Percentiles rank a stretch among this genome's conserved stretches.
These are phyloP conservation scores for Polyporus arcularius DNA, from an alignment of 768 basidiomycete species.

Conservation along the genomic window DNA sequence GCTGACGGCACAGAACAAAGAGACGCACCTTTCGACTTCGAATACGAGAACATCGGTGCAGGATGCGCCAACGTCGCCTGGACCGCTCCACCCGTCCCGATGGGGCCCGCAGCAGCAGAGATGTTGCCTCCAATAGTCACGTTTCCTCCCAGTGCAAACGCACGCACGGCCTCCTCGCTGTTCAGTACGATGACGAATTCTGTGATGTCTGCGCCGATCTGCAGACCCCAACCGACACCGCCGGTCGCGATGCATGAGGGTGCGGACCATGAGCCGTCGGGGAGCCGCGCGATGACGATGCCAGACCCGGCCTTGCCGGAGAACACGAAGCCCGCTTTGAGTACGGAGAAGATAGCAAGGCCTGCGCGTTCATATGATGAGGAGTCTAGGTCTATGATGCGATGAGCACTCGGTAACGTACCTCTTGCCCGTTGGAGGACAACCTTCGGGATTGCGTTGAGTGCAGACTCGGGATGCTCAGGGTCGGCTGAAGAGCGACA, in stretches of 20 bases:
- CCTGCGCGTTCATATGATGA: slow-evolving; percentile 45
- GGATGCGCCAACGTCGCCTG: slow-evolving; percentile 89
- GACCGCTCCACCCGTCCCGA: slow-evolving; percentile 91
- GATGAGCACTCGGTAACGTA: slow-evolving; percentile 28
- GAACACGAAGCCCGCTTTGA: slow-evolving; percentile 94
- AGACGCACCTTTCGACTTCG: slow-evolving; percentile 84
- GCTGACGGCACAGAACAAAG: not conserved
- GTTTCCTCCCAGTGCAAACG: slow-evolving; percentile 95
- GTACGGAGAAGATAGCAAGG: slow-evolving; percentile 91
- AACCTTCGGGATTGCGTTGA: slow-evolving; percentile 92
- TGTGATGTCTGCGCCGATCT: slow-evolving; percentile 93
- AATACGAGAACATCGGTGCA: slow-evolving; percentile 96
- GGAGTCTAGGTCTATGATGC: not conserved
- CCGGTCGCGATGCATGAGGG: slow-evolving; percentile 97
- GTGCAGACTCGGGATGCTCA: slow-evolving; percentile 80
- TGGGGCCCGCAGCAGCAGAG: slow-evolving; percentile 85
- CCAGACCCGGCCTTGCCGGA: slow-evolving; percentile 94
- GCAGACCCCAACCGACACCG: slow-evolving; percentile 92
- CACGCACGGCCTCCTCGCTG: slow-evolving; percentile 92
- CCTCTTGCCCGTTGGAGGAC: slow-evolving; percentile 90
- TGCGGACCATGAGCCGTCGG: slow-evolving; percentile 96
- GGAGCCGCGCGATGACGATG: slow-evolving; percentile 86
- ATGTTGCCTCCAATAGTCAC: slow-evolving; percentile 93
- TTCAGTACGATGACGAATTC: slow-evolving; percentile 98
- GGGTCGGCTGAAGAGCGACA: slow-evolving; percentile 68